A percentile compares a stretch with the other conserved stretches of the same genome.
These are phyloP conservation scores for Cryptomeria japonica DNA, from an alignment of 75 land plant species.

Conservation along the genomic window DNA sequence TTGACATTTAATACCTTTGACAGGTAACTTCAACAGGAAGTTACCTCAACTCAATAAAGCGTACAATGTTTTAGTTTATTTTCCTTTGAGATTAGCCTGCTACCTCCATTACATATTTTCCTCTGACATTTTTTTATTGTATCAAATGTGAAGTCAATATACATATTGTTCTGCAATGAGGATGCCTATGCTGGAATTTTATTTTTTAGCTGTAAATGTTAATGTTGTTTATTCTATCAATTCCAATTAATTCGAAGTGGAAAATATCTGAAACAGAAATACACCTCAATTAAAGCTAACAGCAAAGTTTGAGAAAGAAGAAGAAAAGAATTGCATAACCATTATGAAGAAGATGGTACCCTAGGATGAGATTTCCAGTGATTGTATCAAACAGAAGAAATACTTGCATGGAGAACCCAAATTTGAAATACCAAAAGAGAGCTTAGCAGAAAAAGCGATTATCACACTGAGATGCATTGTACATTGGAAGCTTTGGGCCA, in stretches of 20 bases:
- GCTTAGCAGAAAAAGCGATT: neutral
- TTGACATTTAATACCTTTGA: neutral
- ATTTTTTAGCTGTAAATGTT: neutral
- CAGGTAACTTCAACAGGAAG: neutral
- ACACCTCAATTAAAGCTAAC: neutral
- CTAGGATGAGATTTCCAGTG: neutral
- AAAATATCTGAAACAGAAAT: neutral
- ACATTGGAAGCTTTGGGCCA: too few relatives aligned
- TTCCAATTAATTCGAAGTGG: neutral
- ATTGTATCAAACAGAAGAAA: neutral
- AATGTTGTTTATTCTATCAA: neutral
- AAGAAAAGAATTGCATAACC: neutral
- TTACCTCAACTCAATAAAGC: neutral
- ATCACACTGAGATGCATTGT: too few relatives aligned
- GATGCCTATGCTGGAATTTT: neutral
- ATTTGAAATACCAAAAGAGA: neutral
- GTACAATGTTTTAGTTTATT: neutral
- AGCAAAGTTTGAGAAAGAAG: neutral
- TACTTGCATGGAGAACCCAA: neutral
- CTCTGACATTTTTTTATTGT: too few relatives aligned
- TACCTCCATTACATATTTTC: neutral
- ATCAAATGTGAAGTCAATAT: neutral
- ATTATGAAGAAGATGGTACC: neutral
- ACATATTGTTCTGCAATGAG: neutral
- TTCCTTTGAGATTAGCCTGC: neutral